Evolutionary conservation across 192 early-diverging fungal species (phyloP).

Genomic region (Gryganskiella cystojenkinii): DNA sequence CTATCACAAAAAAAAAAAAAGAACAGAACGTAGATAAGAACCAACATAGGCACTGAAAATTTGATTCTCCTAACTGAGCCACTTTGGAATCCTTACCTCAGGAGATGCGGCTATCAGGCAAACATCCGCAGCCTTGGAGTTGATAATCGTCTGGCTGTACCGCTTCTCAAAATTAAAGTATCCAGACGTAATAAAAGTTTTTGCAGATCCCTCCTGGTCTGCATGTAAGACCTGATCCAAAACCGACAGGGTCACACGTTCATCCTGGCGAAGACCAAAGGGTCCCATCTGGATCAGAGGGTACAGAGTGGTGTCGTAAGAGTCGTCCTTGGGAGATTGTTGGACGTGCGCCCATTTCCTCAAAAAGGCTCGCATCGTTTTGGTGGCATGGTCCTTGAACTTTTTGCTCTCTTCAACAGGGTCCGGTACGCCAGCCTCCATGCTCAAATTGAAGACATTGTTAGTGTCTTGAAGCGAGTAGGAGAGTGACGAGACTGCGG

Average conservation of each 20-base stretch:
- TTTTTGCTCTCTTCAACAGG: conserved; percentile 65
- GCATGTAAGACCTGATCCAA: conserved; percentile 59
- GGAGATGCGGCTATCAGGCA: conserved; percentile 87
- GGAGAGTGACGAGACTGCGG: conserved; percentile 71
- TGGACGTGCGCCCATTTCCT: conserved; percentile 46
- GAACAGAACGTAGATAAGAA: background rate
- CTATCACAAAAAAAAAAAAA: conserved; percentile 22
- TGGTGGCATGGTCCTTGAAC: conserved; percentile 66
- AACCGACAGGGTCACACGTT: conserved; percentile 68
- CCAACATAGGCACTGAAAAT: too few species aligned
- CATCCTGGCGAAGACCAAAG: conserved; percentile 84
- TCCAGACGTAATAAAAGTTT: conserved; percentile 82
- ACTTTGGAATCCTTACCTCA: conserved; percentile 59
- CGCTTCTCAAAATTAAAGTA: conserved; percentile 92
- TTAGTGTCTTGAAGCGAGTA: conserved; percentile 50
- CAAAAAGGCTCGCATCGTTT: conserved; percentile 63
- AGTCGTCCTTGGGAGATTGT: conserved; percentile 6
- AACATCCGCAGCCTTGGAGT: conserved; percentile 66
- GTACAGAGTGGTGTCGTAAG: conserved; percentile 74
- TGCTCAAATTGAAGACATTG: conserved; percentile 12
- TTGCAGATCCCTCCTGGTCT: conserved; percentile 57
- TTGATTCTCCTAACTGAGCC: too few species aligned
- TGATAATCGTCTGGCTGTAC: conserved; percentile 72
- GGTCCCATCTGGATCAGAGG: conserved; percentile 92
- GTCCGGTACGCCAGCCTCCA: conserved; percentile 54